Conservation (phyloP, 495 filamentous ascomycete genomes). For the Penicillium malachiteum region DNA sequence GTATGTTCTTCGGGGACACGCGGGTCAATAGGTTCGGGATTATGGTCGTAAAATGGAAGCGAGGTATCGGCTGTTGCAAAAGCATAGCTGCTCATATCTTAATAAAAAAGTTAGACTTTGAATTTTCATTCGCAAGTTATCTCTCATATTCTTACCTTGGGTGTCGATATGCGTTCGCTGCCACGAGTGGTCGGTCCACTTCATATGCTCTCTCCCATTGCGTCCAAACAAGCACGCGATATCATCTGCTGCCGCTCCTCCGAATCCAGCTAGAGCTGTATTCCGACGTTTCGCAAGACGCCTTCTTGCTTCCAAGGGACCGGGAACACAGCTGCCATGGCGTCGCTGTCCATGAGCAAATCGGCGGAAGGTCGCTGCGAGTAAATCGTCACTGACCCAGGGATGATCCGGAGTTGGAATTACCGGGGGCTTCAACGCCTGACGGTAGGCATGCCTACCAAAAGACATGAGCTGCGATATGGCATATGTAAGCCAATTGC, state of each 20-base stretch:
- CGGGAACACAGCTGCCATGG: constrained; percentile 56
- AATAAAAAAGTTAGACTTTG: constrained; percentile 3
- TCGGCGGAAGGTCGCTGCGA: constrained; percentile 48
- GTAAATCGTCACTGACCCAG: constrained; percentile 57
- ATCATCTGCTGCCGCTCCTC: constrained; percentile 31
- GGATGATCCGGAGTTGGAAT: constrained; percentile 36
- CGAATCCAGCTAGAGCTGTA: constrained; percentile 43
- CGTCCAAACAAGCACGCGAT: constrained; percentile 43
- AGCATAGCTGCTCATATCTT: constrained; percentile 15
- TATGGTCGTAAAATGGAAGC: constrained; percentile 24
- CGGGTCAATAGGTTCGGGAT: constrained; percentile 14
- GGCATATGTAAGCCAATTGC: constrained; percentile 31
- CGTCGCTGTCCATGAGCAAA: constrained; percentile 47
- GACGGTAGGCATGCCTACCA: constrained; percentile 45
- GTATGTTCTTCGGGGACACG: constrained; percentile 1
- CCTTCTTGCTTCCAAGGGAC: constrained; percentile 58
- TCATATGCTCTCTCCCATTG: constrained; percentile 47
- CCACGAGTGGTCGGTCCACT: constrained; percentile 39
- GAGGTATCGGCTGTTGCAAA: constrained; percentile 11
- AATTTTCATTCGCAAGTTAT: neutral
- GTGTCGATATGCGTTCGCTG: constrained; percentile 23
- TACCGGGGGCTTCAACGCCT: constrained; percentile 34
- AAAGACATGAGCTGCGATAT: constrained; percentile 38
- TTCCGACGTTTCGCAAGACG: constrained; percentile 52
- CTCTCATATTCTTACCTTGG: constrained; percentile 20